phyloP scores from a whole-genome alignment of 73 alveolate species.

The Stentor coeruleus region DNA sequence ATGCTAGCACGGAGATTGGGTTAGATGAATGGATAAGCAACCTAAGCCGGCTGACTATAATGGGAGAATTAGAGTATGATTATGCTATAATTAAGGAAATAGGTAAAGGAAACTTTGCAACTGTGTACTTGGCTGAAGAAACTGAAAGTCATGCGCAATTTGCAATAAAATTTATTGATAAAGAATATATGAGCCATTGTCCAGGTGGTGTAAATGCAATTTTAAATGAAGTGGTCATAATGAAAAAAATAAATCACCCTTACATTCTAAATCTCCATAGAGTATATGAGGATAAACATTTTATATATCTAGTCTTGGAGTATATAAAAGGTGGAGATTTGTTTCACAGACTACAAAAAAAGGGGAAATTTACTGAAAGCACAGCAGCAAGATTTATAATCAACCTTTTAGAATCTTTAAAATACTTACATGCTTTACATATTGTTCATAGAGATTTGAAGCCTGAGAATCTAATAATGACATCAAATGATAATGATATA shows the following conservation, averaged over 20 bases:
- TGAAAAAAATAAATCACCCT: background rate
- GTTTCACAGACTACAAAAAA: background rate
- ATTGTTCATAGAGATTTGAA: background rate
- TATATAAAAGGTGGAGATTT: no score
- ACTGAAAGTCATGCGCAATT: background rate
- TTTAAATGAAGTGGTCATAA: background rate
- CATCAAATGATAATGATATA: background rate
- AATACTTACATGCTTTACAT: background rate
- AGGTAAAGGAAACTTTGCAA: background rate
- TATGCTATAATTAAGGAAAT: background rate
- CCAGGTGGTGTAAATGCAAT: background rate
- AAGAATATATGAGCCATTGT: background rate
- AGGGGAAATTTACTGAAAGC: background rate
- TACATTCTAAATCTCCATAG: background rate
- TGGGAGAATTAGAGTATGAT: no score
- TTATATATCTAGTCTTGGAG: background rate
- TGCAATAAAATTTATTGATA: background rate
- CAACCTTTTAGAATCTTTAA: background rate
- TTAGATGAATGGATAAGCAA: background rate
- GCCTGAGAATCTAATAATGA: background rate
- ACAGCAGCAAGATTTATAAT: no score
- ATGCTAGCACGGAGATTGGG: background rate
- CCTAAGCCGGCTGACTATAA: no score
- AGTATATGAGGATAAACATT: background rate
- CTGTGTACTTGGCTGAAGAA: background rate